Evolutionary conservation across 208 protist species (phyloP), one percentile per base, ranked within the genome.

Genomic region (Crithidia acanthocephali): DNA sequence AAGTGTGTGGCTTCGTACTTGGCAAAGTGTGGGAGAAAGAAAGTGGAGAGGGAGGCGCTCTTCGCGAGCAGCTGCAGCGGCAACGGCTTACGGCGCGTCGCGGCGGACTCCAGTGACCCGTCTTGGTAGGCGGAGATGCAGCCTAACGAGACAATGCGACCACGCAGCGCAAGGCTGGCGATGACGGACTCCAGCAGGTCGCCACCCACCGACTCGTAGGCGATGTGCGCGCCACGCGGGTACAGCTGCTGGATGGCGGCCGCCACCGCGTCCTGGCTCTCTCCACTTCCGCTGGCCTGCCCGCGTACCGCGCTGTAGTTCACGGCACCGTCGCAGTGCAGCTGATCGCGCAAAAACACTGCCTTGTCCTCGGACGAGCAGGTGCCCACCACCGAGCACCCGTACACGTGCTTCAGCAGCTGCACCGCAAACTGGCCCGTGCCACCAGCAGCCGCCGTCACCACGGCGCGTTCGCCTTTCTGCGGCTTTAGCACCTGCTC

Each of bases 171-270:
- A 45, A 98, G 72, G 40, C 68, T 80, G 30, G 87, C 65, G 20
- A 96, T 66, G 18, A 90, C 74, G 15, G 65, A 65, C 13, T 98
- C 81, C 27, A 97, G 85, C 35, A 89, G 83, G 13, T 81, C 77
- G 18, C 94, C 94, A n/a, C 94, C 94, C 15, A 98, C 92, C 5
- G 88, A 93, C 80, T 98, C 94, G 81, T 97, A 98, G 42, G 91
- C 91, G 52, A 97, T 48, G 52, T 95, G 90, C 30, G 89, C 75
- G n/a, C 94, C 94, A n/a, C 65, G 84, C 22, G 86, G 88, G 61
- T 76, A 88, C 52, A 80, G 44, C 15, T 30, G 58, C 40, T 40
- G 59, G 33, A 66, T 78, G 22, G 69, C 63, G 27, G 74, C 65
- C 42, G 30, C 70, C 27, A 60, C 72, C 22, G 22, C 55, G 30